Evolutionary conservation across 192 early-diverging fungal species (phyloP), one percentile per base, ranked within the genome.

Genomic region (Coemansia sp.): DNA sequence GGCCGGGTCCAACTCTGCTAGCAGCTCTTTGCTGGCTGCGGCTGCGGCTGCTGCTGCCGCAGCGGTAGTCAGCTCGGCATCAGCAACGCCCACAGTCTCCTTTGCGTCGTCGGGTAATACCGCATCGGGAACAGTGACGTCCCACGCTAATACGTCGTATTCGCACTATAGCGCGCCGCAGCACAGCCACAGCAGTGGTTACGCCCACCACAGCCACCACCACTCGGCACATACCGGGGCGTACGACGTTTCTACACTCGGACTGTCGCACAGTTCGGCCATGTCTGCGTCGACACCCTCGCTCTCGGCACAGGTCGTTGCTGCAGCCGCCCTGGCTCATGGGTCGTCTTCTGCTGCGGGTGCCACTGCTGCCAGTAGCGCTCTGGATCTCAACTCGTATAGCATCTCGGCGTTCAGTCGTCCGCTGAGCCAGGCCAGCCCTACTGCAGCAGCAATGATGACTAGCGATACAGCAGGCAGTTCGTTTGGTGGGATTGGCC

Each of bases 401-500:
- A 80, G 71, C 33, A 67, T 80, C n/a, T 80, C 76, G 37, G 70
- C 76, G 12, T 68, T 80, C 35, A 80, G 71, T 32, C 63, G 76
- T 2, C 76, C 76, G 39, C 64, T 80, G 3, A 62, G 54, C 19
- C 70, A 70, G 60, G 26, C 60, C 9, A 65, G 53, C 29, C 53
- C 60, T 54, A 70, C 76, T 6, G 41, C 75, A 3, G 50, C 70
- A 18, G 56, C 66, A 57, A 60, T 80, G 53, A 33, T 73, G 18
- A 58, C 56, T 44, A 63, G 59, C 57, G 53, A 36, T 36, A 35
- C 22, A 11, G 26, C 56, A 42, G 63, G 38, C 50, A 69, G 34
- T 34, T 34, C 62, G 3, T 61, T 63, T 34, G 24, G 58, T 14
- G 67, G 53, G 4, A 56, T 63, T n/a, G 32, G 46, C 17, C 56